These are phyloP conservation scores for Strobilomyces confusus DNA, from an alignment of 768 basidiomycete genomes.

Conservation along the genomic window DNA sequence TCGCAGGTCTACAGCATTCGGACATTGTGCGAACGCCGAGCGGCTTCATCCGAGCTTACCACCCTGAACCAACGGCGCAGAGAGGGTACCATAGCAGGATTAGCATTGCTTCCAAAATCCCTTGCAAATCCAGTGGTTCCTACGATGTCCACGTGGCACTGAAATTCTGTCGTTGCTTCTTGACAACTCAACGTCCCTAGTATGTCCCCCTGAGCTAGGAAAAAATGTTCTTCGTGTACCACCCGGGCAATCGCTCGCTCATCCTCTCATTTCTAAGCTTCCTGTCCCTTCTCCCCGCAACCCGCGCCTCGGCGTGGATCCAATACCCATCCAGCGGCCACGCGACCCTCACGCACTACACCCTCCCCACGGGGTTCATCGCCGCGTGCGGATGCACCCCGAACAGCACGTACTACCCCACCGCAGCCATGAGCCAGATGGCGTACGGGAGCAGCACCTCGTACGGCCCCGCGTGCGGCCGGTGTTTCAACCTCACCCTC, in stretches of 20 bases:
- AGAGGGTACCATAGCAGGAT: no score
- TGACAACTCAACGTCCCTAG: neutral
- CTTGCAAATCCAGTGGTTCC: no score
- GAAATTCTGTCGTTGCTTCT: neutral
- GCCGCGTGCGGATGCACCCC: conserved; percentile 77
- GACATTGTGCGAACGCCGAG: no score
- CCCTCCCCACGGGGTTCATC: conserved; percentile 41
- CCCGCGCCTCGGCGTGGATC: conserved; percentile 50
- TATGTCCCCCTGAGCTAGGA: conserved; percentile 11
- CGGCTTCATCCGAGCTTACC: no score
- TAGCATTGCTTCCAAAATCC: no score
- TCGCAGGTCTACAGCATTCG: no score
- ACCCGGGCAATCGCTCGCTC: conserved; percentile 4
- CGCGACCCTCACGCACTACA: conserved; percentile 80
- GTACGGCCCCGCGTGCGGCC: conserved; percentile 73
- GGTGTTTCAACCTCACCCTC: conserved; percentile 75
- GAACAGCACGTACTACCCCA: conserved; percentile 64
- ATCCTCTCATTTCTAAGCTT: conserved; percentile 21
- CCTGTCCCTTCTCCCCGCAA: conserved; percentile 24
- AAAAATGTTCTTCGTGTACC: conserved; percentile 16
- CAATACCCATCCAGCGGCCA: conserved; percentile 56
- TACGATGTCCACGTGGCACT: no score
- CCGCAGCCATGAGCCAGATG: conserved; percentile 75
- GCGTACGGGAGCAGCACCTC: conserved; percentile 72
- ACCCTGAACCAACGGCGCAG: no score